Evolutionary conservation across 2,329 filamentous ascomycete species (phyloP).

Genomic region (Fusarium zealandicum): DNA sequence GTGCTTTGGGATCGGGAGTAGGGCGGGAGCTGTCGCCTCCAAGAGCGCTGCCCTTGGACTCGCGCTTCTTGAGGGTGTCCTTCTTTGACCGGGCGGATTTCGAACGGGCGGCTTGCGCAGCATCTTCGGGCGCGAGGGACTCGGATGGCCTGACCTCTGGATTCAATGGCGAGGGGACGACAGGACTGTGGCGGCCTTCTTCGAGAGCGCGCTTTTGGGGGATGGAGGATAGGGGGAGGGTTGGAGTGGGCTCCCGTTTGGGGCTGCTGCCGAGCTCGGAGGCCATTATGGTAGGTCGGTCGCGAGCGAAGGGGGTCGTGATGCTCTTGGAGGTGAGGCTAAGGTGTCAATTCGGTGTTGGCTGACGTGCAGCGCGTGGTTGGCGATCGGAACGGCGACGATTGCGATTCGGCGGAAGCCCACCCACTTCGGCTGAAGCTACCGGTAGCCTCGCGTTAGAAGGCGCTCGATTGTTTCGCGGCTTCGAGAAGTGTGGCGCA

Average conservation of each 20-base stretch:
- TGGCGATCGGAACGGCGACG: conserved; percentile 3
- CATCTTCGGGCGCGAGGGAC: conserved; percentile 54
- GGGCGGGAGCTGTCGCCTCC: conserved; percentile 59
- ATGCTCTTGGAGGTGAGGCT: neutral
- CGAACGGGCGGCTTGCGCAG: conserved; percentile 44
- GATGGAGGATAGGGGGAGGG: conserved; percentile 54
- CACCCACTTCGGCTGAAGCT: conserved; percentile 18
- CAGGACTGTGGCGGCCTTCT: conserved; percentile 70
- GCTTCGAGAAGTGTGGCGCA: conserved; percentile 15
- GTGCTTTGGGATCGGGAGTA: conserved; percentile 62
- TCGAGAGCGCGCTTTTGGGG: conserved; percentile 72
- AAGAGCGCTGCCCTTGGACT: conserved; percentile 59
- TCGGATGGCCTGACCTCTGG: conserved; percentile 61
- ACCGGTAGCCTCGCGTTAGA: conserved; percentile 12
- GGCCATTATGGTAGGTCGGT: conserved; percentile 40
- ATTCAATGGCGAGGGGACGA: conserved; percentile 78
- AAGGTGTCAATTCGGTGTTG: conserved; percentile 1
- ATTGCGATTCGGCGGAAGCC: conserved; percentile 7
- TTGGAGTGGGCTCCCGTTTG: conserved; percentile 52
- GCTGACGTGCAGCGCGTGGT: conserved; percentile 5
- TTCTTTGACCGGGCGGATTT: conserved; percentile 65
- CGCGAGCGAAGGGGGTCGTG: neutral
- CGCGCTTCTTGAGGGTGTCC: conserved; percentile 72
- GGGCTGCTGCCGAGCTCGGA: conserved; percentile 48
- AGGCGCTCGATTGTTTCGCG: neutral